Evolutionary conservation across 257 asterid species (phyloP), one percentile per base, ranked within the genome.

Genomic region (Solanum pimpinellifolium): DNA sequence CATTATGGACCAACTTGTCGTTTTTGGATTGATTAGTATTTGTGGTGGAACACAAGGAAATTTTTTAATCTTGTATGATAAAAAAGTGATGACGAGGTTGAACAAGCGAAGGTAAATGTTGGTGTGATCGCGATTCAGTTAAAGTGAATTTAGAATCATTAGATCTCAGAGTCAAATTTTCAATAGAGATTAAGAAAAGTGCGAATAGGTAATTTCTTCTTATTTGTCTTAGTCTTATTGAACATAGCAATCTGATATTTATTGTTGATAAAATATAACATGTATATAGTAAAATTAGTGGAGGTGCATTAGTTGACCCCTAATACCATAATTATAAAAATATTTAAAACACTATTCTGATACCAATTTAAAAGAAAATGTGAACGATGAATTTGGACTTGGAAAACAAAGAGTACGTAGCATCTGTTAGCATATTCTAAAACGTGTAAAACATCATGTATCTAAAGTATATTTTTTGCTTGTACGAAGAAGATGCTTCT

Each of bases 261-360:
- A n/a, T n/a, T 65, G 0, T 5, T 11, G 13, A 0, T 62, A 31
- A 2, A 3, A 62, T 3, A 0, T 11, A 4, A 11, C 2, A 2
- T 4, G 11, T 65, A 62, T 62, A 9, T 1, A 2, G 1, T 62
- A n/a, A 62, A 62, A 23, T 62, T 62, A 9, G 2, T 23, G 1
- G 5, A 59, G 4, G n/a, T 20, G 68, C 10, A 59, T 20, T 8
- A 59, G 0, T 59, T 59, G 13, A 60, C n/a, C 5, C 12, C 14
- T 0, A 23, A 60, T 5, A 60, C 6, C 11, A 23, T 0, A 0
- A 23, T 23, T 29, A 8, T 23, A 14, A 49, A 49, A 49, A 12
- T 14, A 49, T 37, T 5, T 37, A 37, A 1, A 37, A 37, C 39
- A 37, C 39, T 37, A 37, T 37, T 37, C 39, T 37, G 7, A 37